These are phyloP conservation scores for Xylaria multiplex DNA, from an alignment of 2,329 filamentous ascomycete genomes.

Conservation along the genomic window DNA sequence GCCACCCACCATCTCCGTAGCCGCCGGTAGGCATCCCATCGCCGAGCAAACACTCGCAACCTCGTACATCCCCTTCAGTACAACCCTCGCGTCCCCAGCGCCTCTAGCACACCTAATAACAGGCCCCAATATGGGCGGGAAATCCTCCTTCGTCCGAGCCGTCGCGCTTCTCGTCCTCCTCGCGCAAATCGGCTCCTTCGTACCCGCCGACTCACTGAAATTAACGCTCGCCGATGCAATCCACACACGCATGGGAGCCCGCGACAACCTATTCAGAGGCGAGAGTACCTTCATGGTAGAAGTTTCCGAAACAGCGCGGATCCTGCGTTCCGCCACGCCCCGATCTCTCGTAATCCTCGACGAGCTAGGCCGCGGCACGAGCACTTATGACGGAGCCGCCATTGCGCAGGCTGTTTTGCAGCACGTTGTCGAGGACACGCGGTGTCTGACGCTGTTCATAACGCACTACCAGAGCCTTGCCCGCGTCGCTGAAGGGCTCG, in stretches of 20 bases:
- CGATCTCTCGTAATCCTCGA: constrained; percentile 90
- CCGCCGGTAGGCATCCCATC: constrained; percentile 88
- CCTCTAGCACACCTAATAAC: constrained; percentile 87
- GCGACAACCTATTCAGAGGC: constrained; percentile 93
- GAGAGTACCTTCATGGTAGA: constrained; percentile 99
- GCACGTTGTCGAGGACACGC: constrained; percentile 78
- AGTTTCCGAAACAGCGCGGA: constrained; percentile 88
- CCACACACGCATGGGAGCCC: constrained; percentile 94
- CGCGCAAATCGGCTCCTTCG: constrained; percentile 93
- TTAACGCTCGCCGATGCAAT: constrained; percentile 91
- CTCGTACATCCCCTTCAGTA: constrained; percentile 91
- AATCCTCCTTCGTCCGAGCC: constrained; percentile 95
- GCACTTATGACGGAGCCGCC: constrained; percentile 94
- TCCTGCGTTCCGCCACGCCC: constrained; percentile 87
- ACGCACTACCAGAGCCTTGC: constrained; percentile 95
- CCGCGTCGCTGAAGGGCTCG: constrained; percentile 74
- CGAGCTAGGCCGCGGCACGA: constrained; percentile 92
- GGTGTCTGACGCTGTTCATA: constrained; percentile 90
- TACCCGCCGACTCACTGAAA: constrained; percentile 78
- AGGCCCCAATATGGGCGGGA: constrained; percentile 98
- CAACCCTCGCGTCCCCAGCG: constrained; percentile 72
- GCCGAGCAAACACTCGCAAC: constrained; percentile 89
- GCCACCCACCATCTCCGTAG: constrained; percentile 74
- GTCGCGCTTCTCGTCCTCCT: constrained; percentile 92
- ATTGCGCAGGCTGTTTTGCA: constrained; percentile 93